phyloP scores from a whole-genome alignment of 148 eudicot genomes.

The Persicaria tinctoria region DNA sequence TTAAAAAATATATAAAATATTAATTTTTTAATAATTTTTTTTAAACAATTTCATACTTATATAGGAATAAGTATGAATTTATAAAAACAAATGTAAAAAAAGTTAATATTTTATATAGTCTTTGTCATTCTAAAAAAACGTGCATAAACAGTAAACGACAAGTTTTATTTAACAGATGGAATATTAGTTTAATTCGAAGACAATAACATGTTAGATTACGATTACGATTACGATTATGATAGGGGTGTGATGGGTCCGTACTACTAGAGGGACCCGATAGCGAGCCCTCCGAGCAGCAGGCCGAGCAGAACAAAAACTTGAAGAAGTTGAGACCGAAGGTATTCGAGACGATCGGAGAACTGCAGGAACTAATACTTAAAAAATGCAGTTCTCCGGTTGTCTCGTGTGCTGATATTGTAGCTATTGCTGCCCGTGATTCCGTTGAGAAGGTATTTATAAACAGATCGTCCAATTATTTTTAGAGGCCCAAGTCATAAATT shows the following conservation, averaged over 20 bases:
- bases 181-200: background rate
- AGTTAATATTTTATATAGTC: no score
- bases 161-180: no score
- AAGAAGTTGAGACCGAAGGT: slow-evolving; percentile 23
- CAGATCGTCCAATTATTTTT: no score
- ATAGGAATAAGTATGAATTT: no score
- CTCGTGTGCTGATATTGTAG: slow-evolving; percentile 42
- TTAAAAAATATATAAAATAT: no score
- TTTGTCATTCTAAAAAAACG: no score
- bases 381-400: slow-evolving; percentile 29
- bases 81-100: no score
- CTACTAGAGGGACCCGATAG: slow-evolving; percentile 39
- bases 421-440: slow-evolving; percentile 48
- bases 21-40: no score
- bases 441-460: slow-evolving; percentile 24
- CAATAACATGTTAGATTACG: background rate
- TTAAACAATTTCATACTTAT: no score
- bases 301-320: slow-evolving; percentile 23
- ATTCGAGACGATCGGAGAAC: slow-evolving; percentile 29
- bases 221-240: background rate
- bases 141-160: no score
- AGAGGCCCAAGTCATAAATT: no score
- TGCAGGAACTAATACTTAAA: slow-evolving; percentile 26
- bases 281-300: slow-evolving; percentile 22
- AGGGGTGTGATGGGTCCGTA: slow-evolving; percentile 56